Conservation (phyloP, 148 eudicot species). For the Nepenthes mirabilis region DNA sequence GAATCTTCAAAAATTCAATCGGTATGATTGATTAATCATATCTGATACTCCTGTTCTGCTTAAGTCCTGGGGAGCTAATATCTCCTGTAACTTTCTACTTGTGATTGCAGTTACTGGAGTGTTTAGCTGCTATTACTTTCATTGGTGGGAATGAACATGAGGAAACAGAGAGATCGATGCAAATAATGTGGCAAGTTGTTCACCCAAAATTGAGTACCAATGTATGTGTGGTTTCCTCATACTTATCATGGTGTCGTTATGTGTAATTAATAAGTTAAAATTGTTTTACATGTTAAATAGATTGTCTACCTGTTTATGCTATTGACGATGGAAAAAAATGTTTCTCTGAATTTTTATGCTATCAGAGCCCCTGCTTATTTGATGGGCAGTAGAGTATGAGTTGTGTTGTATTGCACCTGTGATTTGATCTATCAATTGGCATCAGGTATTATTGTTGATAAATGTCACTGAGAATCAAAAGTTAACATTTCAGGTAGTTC, state of each 20-base stretch:
- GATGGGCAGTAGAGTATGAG: no score
- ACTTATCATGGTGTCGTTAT: background rate
- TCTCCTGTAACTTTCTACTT: background rate
- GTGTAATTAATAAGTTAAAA: background rate
- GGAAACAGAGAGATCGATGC: slow-evolving; percentile 77
- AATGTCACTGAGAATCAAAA: no score
- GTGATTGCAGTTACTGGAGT: slow-evolving; percentile 58
- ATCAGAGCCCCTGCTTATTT: no score
- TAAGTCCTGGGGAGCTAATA: background rate
- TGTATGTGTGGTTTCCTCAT: slow-evolving; percentile 26
- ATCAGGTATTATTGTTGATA: no score
- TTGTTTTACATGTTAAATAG: no score
- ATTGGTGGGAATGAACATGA: slow-evolving; percentile 65
- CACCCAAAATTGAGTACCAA: slow-evolving; percentile 75
- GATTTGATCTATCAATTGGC: no score
- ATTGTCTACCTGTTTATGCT: no score
- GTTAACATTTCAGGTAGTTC: slow-evolving; percentile 46
- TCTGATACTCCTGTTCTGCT: background rate
- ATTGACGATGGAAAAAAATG: no score
- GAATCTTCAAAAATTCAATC: slow-evolving; percentile 58
- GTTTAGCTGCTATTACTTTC: slow-evolving; percentile 72
- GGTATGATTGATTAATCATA: slow-evolving; percentile 27
- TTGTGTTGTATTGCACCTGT: no score
- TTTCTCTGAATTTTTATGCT: no score
- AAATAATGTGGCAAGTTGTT: slow-evolving; percentile 89